Percentiles rank a stretch among this genome's conserved stretches.
These are phyloP conservation scores for Neurospora sp. DNA, from an alignment of 2,329 filamentous ascomycete genomes.

Conservation along the genomic window DNA sequence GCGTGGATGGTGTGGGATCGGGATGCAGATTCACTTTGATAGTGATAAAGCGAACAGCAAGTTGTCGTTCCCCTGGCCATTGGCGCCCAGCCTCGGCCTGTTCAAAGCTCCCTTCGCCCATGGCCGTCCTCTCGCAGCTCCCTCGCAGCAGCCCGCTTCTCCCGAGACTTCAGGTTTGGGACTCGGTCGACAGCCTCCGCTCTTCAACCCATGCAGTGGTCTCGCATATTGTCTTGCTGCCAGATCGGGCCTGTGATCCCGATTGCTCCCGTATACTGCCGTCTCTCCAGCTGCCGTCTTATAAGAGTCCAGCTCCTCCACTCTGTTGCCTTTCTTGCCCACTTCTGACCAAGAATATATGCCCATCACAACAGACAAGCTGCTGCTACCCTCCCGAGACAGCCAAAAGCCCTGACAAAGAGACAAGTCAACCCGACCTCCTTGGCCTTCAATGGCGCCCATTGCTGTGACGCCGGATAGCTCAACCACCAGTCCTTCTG, in stretches of 20 bases:
- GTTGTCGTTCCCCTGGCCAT: neutral
- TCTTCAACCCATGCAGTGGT: neutral
- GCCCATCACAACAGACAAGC: neutral
- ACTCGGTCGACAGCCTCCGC: constrained; percentile 1
- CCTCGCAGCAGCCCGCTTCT: neutral
- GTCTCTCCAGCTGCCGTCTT: neutral
- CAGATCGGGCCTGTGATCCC: constrained; percentile 6
- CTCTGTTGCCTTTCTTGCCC: neutral
- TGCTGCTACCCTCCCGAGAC: neutral
- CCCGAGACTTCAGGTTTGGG: constrained; percentile 9
- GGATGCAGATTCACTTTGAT: neutral
- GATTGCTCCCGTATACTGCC: neutral
- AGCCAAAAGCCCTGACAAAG: neutral
- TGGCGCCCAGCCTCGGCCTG: neutral
- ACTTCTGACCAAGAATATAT: neutral
- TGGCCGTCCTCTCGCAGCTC: neutral
- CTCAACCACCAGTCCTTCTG: constrained; percentile 19
- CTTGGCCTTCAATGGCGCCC: constrained; percentile 16
- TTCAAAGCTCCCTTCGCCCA: neutral
- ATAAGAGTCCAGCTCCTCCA: neutral
- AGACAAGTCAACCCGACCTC: constrained; percentile 2
- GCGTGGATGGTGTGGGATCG: neutral
- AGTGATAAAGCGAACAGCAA: neutral
- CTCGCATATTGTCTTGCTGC: constrained; percentile 12
- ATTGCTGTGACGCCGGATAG: constrained; percentile 22